Evolutionary conservation across 2,329 filamentous ascomycete species (phyloP).

Genomic region (Botrytis pseudocinerea): DNA sequence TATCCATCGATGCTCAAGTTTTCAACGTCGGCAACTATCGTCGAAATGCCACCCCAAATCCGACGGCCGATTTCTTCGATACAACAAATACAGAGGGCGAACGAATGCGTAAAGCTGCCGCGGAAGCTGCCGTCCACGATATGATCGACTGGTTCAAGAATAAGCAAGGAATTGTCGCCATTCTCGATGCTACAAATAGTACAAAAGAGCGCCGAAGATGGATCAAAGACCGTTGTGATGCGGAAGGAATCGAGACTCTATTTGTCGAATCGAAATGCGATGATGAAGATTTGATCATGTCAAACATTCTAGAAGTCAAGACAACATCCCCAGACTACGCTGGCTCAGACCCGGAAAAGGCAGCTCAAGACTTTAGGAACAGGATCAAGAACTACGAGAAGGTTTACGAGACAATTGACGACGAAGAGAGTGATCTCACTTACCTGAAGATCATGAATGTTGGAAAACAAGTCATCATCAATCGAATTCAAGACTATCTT

Average conservation of each 20-base stretch:
- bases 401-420: conserved; percentile 90
- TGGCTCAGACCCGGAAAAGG: conserved; percentile 89
- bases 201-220: conserved; percentile 87
- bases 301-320: conserved; percentile 97
- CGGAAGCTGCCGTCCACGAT: conserved; percentile 86
- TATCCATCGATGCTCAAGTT: conserved; percentile 87
- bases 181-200: conserved; percentile 95
- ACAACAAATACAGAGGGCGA: conserved; percentile 87
- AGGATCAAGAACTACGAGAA: conserved; percentile 97
- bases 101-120: conserved; percentile 80
- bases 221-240: conserved; percentile 79
- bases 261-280: conserved; percentile 98
- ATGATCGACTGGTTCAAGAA: conserved; percentile 91
- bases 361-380: conserved; percentile 87
- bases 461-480: conserved; percentile 95
- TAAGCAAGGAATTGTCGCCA: conserved; percentile 79
- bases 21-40: conserved; percentile 99
- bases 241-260: conserved; percentile 80
- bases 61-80: conserved; percentile 93
- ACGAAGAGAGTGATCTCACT: conserved; percentile 82
- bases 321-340: conserved; percentile 93
- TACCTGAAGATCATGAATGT: conserved; percentile 98
- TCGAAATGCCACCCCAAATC: conserved; percentile 84
- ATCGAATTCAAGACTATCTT: conserved; percentile 93
- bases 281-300: conserved; percentile 94